A percentile compares a stretch with the other conserved stretches of the same genome.
Evolutionary conservation across 2,329 filamentous ascomycete genomes (phyloP).

Genomic region (Nectriaceae sp.): DNA sequence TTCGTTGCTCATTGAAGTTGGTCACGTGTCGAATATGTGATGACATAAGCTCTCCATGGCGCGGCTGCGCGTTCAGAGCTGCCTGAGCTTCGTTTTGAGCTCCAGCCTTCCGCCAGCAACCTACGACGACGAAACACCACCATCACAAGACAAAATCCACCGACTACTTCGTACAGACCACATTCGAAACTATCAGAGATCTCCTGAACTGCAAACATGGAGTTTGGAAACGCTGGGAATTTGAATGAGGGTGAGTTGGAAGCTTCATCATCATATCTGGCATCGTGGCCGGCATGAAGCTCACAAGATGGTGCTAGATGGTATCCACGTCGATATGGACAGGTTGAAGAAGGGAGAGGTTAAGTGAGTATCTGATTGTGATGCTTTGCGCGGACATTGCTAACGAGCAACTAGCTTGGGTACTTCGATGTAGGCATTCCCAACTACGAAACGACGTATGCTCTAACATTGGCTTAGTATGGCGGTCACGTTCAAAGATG

Average conservation of each 20-base stretch:
- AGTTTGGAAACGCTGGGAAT: slow-evolving; percentile 63
- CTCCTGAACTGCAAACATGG: slow-evolving; percentile 46
- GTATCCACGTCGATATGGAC: slow-evolving; percentile 99
- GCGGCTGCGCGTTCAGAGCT: slow-evolving; percentile 49
- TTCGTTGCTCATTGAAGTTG: no score
- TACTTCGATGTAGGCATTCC: slow-evolving; percentile 82
- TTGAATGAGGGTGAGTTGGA: slow-evolving; percentile 60
- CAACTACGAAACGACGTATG: slow-evolving; percentile 25
- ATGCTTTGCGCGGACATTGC: slow-evolving; percentile 2
- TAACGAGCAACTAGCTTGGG: slow-evolving; percentile 68
- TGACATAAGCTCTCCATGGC: slow-evolving; percentile 18
- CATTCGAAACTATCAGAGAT: neutral
- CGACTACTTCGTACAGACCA: slow-evolving; percentile 1
- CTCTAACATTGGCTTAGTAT: slow-evolving; percentile 61
- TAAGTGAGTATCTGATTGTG: slow-evolving; percentile 66
- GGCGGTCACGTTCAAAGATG: slow-evolving; percentile 98
- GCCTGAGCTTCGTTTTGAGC: slow-evolving; percentile 45
- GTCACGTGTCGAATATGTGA: slow-evolving; percentile 15
- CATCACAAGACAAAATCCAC: slow-evolving; percentile 15
- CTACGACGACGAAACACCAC: slow-evolving; percentile 27
- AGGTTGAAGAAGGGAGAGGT: slow-evolving; percentile 98
- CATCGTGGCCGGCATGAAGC: slow-evolving; percentile 18
- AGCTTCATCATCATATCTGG: slow-evolving; percentile 23
- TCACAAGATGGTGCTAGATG: slow-evolving; percentile 64
- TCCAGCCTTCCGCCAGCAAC: slow-evolving; percentile 35